Base-by-base conservation (phyloP, 768 basidiomycete species). In the Porphyrellus cyaneotinctus region DNA sequence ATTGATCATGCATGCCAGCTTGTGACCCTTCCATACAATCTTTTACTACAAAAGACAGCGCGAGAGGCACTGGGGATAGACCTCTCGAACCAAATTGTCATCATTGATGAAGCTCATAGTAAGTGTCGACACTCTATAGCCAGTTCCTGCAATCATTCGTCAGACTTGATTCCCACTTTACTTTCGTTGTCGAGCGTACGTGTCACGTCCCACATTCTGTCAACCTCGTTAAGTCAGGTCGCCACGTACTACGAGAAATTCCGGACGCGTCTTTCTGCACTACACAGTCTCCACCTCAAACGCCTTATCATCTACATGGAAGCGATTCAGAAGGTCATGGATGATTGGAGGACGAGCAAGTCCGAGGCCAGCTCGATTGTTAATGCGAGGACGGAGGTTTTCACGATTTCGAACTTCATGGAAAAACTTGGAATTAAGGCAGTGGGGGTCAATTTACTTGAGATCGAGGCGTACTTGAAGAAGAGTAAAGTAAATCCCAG, bases 101-200 rank as follows among this genome's bases (percentile, higher is more conserved):
- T 98, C 22, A 83, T 99, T 49, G 95, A 99, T 63, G 95, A 99
- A 73, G 95, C 95, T 0, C 95, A 99, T 69, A 97, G 92, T 94
- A 61, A 52, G 90, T 74, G 18, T 11, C 28, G 63, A 4, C 33
- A 48, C 50, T 42, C 37, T 43, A n/a, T 26, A 17, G 15, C 42
- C 23, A 9, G 47, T 43, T 38, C 52, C 31, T 38, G n/a, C 39
- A 38, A n/a, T 41, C 39, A 61, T 20, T 49, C 23, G 44, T 49
- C 52, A 95, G 92, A 97, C 68, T 71, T 97, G 44, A 92, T 95
- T 61, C 85, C 93, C 18, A 92, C 94, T 0, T 74, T 99, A 2
- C 80, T 99, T 10, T 88, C 91, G 1, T 75, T 97, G 28, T 91
- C 95, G 50, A 89, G 89, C 2, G 75, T 82, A 24, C 73, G 78